Base-by-base conservation (phyloP, 1,139 yeast genomes). In the Hemisphaericaspora subhashii region DNA sequence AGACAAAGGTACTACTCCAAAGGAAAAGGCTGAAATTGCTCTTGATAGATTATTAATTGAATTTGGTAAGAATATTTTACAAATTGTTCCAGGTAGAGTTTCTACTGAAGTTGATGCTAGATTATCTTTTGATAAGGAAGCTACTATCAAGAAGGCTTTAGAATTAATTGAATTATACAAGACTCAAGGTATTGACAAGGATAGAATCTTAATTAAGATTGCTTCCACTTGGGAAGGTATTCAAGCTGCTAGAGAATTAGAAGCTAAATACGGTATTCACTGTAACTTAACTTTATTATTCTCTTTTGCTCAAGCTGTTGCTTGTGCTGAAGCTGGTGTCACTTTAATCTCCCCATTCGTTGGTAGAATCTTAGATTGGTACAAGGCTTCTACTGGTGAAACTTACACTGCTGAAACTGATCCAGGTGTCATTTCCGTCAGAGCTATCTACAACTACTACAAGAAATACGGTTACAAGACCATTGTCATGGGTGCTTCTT, bases 151-250 rank as follows among this genome's bases (percentile, higher is more conserved):
- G 70, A 90, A 92, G 80, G 98, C 98, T 46, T 69, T 87, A 49
- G 83, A 86, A 64, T 79, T 90, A 73, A 90, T 90, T 60, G 81
- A 76, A 38, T 78, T 90, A 54, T 90, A 90, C 80, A 76, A 87
- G 74, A 72, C 81, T 47, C 77, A 78, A 60, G 98, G 98, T 53
- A 84, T 92, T 57, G 60, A 70, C 51, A 88, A 86, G 76, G 96
- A 90, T 50, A 81, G 98, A 68, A 80, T 92, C 46, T 79, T 92
- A 64, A 94, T 92, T 72, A 92, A 92, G 81, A 80, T 94, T 57
- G 98, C 98, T 47, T 86, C 98, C 49, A 92, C 98, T 53, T 92
- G 94, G 88, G 98, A 92, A 75, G 98, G 98, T 78, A 92, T 92
- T 66, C 96, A 88, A 72, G 98, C 98, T 56, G 98, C 99, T 45